These are phyloP conservation scores for Pisolithus thermaeus DNA, from an alignment of 1,284 basidiomycete genomes.

Conservation along the genomic window DNA sequence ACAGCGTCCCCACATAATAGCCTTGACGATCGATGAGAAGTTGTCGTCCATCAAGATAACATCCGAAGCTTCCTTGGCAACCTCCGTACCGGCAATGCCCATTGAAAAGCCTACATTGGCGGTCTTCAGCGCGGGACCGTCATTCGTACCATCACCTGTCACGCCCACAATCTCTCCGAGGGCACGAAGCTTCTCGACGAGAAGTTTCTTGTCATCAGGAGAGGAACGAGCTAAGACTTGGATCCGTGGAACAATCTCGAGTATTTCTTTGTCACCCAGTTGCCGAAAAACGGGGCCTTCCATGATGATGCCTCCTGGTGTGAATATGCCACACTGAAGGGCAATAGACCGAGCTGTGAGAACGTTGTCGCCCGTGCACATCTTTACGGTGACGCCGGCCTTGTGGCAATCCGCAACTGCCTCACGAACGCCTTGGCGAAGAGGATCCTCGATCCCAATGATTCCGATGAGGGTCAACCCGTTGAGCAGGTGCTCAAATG, in stretches of 20 bases:
- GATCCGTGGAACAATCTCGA: conserved; percentile 63
- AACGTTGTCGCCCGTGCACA: conserved; percentile 98
- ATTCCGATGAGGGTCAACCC: conserved; percentile 86
- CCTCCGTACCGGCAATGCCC: conserved; percentile 98
- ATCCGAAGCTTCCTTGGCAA: conserved; percentile 98
- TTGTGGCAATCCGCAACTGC: conserved; percentile 83
- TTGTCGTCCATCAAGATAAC: conserved; percentile 99
- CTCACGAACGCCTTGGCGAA: conserved; percentile 84
- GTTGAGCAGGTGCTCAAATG: conserved; percentile 64
- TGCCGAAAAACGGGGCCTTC: conserved; percentile 82
- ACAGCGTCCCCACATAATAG: conserved; percentile 98
- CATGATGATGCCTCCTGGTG: conserved; percentile 91
- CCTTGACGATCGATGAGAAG: conserved; percentile 92
- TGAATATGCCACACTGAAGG: conserved; percentile 92
- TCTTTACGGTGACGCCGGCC: conserved; percentile 95
- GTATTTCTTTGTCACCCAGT: conserved; percentile 48
- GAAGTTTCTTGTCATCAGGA: conserved; percentile 92
- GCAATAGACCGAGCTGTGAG: conserved; percentile 93
- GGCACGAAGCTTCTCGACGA: conserved; percentile 85
- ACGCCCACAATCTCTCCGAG: conserved; percentile 95
- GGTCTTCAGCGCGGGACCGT: conserved; percentile 94
- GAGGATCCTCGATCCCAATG: conserved; percentile 93
- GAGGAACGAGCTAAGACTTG: conserved; percentile 92
- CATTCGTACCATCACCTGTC: conserved; percentile 98
- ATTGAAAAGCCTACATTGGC: conserved; percentile 95